Percentiles rank a stretch among this genome's conserved stretches.
These are phyloP conservation scores for Glarea lozoyensis DNA, from an alignment of 495 filamentous ascomycete genomes.

Conservation along the genomic window DNA sequence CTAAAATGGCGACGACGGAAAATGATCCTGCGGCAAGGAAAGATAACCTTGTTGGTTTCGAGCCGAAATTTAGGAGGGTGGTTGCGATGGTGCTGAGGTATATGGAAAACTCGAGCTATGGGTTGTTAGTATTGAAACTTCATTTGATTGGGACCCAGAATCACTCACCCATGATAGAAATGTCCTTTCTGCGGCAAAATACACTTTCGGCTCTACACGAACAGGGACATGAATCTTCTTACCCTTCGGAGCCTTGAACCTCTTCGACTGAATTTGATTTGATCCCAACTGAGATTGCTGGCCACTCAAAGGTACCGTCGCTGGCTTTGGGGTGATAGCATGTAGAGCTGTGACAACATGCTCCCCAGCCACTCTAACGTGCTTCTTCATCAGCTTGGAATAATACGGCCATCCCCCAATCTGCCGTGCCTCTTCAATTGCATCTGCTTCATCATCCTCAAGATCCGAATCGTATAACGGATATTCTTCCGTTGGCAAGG, in stretches of 20 bases:
- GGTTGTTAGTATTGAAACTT: slow-evolving; percentile 17
- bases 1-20: slow-evolving; percentile 65
- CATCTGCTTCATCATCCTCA: slow-evolving; percentile 57
- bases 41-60: slow-evolving; percentile 35
- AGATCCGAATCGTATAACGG: slow-evolving; percentile 90
- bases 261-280: slow-evolving; percentile 46
- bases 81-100: slow-evolving; percentile 88
- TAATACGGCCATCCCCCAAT: slow-evolving; percentile 66
- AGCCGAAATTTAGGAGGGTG: slow-evolving; percentile 79
- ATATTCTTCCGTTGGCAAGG: slow-evolving; percentile 55
- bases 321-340: slow-evolving; percentile 40
- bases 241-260: slow-evolving; percentile 80
- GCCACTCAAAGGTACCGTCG: slow-evolving; percentile 13
- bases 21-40: slow-evolving; percentile 68
- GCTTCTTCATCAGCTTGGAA: slow-evolving; percentile 42
- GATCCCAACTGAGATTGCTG: slow-evolving; percentile 22
- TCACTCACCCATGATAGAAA: slow-evolving; percentile 79
- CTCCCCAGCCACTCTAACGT: slow-evolving; percentile 22
- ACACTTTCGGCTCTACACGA: slow-evolving; percentile 94
- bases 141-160: not conserved
- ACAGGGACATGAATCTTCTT: slow-evolving; percentile 93
- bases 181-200: slow-evolving; percentile 91
- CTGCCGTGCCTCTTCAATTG: slow-evolving; percentile 61
- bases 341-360: slow-evolving; percentile 1
- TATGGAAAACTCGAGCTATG: slow-evolving; percentile 83